These are phyloP conservation scores for Zalerion maritima DNA, from an alignment of 495 filamentous ascomycete species.

Conservation along the genomic window DNA sequence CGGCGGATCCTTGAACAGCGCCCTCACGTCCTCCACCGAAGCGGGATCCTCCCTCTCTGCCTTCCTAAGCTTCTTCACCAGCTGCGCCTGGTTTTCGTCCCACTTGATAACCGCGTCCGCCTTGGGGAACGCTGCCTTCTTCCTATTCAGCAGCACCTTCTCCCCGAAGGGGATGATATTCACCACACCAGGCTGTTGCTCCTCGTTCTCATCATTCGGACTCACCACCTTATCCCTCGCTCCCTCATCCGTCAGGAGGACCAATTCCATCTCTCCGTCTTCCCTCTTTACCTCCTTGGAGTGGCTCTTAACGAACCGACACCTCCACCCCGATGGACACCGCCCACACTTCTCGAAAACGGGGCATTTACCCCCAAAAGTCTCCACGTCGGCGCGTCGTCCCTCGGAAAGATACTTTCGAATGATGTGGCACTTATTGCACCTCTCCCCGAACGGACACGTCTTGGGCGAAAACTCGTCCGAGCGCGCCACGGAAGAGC, in stretches of 20 bases:
- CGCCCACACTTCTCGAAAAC: conserved; percentile 60
- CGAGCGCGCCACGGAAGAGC: conserved; percentile 46
- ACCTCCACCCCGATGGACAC: conserved; percentile 81
- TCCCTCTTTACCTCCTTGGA: conserved; percentile 55
- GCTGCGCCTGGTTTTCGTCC: conserved; percentile 45
- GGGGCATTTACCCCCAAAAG: conserved; percentile 63
- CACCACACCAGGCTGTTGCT: conserved; percentile 41
- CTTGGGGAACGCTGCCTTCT: conserved; percentile 48
- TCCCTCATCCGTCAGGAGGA: conserved; percentile 37
- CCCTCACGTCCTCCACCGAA: conserved; percentile 51
- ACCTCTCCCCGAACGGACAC: conserved; percentile 64
- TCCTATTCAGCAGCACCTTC: conserved; percentile 57
- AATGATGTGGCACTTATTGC: conserved; percentile 67
- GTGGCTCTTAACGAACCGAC: conserved; percentile 73
- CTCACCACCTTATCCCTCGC: conserved; percentile 13
- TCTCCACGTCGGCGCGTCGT: conserved; percentile 62
- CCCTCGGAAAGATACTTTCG: conserved; percentile 72
- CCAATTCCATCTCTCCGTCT: conserved; percentile 69
- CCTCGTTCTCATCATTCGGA: conserved; percentile 20
- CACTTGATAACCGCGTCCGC: conserved; percentile 63
- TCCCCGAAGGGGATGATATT: conserved; percentile 53
- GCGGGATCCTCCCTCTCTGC: conserved; percentile 25
- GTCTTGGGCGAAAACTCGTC: conserved; percentile 60
- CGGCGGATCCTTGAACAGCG: conserved; percentile 68
- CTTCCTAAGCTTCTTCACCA: conserved; percentile 38